Evolutionary conservation across 352 stramenopile genomes (phyloP).

Genomic region (Aphanomyces cochlioides): DNA sequence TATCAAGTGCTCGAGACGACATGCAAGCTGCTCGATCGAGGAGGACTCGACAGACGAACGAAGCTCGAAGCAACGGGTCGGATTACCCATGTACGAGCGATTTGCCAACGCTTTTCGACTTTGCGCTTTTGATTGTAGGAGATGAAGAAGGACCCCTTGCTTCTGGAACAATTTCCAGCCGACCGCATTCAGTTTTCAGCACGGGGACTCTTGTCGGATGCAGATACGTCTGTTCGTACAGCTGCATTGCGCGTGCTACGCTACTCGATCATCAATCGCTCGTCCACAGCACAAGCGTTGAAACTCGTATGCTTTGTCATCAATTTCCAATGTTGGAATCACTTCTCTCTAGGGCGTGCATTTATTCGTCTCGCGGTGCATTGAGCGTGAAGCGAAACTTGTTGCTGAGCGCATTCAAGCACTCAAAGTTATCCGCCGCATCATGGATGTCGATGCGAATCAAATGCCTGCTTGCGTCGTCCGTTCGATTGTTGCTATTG

Average conservation of each 20-base stretch:
- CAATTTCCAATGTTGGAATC: neutral
- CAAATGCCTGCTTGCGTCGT: slow-evolving; percentile 84
- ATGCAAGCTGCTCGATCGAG: slow-evolving; percentile 78
- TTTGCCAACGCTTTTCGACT: neutral
- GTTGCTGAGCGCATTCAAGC: slow-evolving; percentile 81
- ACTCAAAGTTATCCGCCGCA: slow-evolving; percentile 76
- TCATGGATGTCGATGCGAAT: slow-evolving; percentile 82
- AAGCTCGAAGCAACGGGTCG: slow-evolving; percentile 83
- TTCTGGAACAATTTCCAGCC: slow-evolving; percentile 78
- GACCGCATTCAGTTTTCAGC: slow-evolving; percentile 77
- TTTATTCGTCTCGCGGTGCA: slow-evolving; percentile 75
- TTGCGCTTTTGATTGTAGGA: slow-evolving; percentile 36
- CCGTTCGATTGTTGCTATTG: slow-evolving; percentile 73
- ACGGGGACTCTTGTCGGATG: slow-evolving; percentile 68
- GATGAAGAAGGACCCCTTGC: slow-evolving; percentile 79
- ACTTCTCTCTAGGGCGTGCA: slow-evolving; percentile 47
- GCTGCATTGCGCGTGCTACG: slow-evolving; percentile 73
- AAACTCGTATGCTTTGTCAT: slow-evolving; percentile 42
- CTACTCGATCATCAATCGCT: slow-evolving; percentile 78
- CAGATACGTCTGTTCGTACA: slow-evolving; percentile 71
- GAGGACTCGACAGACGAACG: slow-evolving; percentile 79
- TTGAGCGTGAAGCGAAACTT: slow-evolving; percentile 85
- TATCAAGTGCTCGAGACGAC: slow-evolving; percentile 54
- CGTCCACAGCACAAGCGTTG: slow-evolving; percentile 60
- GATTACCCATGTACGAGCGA: slow-evolving; percentile 62